Evolutionary conservation across 2,329 filamentous ascomycete genomes (phyloP), one percentile per base, ranked within the genome.

Genomic region (Emericellopsis atlantica): DNA sequence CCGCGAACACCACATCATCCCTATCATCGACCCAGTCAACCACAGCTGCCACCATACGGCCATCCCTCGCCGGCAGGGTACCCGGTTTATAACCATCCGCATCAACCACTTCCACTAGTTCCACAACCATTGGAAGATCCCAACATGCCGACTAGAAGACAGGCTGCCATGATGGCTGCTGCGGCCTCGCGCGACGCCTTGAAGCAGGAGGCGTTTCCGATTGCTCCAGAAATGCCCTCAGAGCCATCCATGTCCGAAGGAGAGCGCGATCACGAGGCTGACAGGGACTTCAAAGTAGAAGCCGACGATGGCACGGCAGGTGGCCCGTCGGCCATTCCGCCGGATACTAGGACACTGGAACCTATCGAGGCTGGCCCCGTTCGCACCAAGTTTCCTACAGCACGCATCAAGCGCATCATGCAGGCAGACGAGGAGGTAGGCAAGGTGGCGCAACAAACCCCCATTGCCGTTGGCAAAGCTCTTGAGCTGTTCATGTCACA

Each of bases 321-420:
- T 9, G 26, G 26, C 8, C 26, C 26, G 26, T 7, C 26, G 6
- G 26, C 26, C 26, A 29, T 29, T 9, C 6, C 26, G 4, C 26
- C 8, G 6, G 26, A 4, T 9, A 4, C 26, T 29, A 12, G 26
- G 26, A 9, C 24, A 57, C 26, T 29, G 26, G 26, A 29, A 12
- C 26, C 59, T 35, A 62, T 76, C 51, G 78, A 64, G 59, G 75
- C 60, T 64, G 95, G 64, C 61, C 72, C 87, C 35, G 87, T 98
- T 51, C 85, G 79, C 61, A 96, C 90, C 29, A 95, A 95, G 54
- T 98, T 98, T 54, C 92, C 92, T 2, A 94, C 94, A 26, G 92
- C 92, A 12, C 76, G 92, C 46, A 98, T 98, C 68, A 98, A 98
- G 71, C 80, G 92, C 40, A 96, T 98, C 54, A 96, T 98, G 92